Evolutionary conservation across 2,329 filamentous ascomycete genomes (phyloP).

Genomic region (Clonostachys rosea): DNA sequence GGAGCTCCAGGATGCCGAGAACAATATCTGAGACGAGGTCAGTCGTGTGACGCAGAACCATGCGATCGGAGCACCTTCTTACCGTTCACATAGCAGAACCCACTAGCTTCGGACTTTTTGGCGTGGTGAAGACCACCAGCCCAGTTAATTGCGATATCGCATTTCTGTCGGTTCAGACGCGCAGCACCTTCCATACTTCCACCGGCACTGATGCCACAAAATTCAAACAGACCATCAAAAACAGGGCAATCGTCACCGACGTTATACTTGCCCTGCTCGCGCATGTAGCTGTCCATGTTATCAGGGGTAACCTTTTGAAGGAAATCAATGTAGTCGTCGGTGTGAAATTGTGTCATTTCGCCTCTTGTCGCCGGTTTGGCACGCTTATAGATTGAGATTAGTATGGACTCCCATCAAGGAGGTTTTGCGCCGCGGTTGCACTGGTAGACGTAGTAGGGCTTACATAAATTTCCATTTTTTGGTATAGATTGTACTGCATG

Average conservation of each 20-base stretch:
- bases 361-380: constrained; percentile 83
- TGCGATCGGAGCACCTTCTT: constrained; percentile 24
- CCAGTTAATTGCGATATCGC: constrained; percentile 98
- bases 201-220: constrained; percentile 90
- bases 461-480: constrained; percentile 94
- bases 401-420: constrained; percentile 21
- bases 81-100: constrained; percentile 98
- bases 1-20: constrained; percentile 85
- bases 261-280: constrained; percentile 91
- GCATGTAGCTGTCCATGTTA: constrained; percentile 92
- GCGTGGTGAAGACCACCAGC: constrained; percentile 95
- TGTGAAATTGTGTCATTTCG: constrained; percentile 93
- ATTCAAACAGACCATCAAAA: constrained; percentile 96
- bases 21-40: constrained; percentile 69
- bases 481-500: constrained; percentile 92
- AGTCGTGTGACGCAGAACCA: neutral
- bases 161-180: constrained; percentile 83
- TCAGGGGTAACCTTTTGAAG: constrained; percentile 93
- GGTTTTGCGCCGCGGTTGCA: too few species aligned
- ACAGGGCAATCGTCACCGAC: constrained; percentile 96
- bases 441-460: constrained; percentile 25
- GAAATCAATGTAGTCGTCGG: constrained; percentile 93
- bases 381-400: constrained; percentile 42
- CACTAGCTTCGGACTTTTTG: constrained; percentile 92
- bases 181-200: constrained; percentile 92